Conservation (phyloP, 2,329 filamentous ascomycete genomes). For the Incumbomyces delicatus region DNA sequence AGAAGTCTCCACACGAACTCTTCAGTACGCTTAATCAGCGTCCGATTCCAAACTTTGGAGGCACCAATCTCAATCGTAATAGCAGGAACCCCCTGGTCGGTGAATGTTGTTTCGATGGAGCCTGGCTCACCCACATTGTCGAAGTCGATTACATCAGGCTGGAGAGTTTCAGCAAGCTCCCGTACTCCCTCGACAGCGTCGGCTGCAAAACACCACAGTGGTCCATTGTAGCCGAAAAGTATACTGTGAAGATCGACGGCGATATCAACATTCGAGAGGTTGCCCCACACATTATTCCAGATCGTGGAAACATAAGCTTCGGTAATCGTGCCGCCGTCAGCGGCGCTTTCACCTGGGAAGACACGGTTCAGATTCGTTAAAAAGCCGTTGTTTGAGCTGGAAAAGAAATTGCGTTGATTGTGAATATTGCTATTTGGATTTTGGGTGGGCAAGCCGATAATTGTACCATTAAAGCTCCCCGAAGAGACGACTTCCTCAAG, state of each 20-base stretch:
- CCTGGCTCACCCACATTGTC: conserved; percentile 9
- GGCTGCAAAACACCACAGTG: conserved; percentile 9
- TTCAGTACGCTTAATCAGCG: conserved; percentile 6
- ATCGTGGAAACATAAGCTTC: conserved; percentile 2
- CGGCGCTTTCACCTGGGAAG: conserved; percentile 4
- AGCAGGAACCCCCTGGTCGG: conserved; percentile 6
- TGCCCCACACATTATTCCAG: conserved; percentile 9
- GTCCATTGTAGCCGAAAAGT: conserved; percentile 4
- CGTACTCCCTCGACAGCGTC: conserved; percentile 3
- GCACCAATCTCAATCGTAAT: conserved; percentile 10
- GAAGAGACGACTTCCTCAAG: conserved; percentile 1
- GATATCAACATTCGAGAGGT: conserved; percentile 8
- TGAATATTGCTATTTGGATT: conserved; percentile 6
- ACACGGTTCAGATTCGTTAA: conserved; percentile 7
- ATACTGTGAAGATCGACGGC: conserved; percentile 8
- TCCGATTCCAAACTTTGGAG: conserved; percentile 7
- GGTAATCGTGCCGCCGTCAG: conserved; percentile 4
- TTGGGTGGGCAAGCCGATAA: conserved; percentile 1
- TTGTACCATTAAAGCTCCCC: conserved; percentile 2
- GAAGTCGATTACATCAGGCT: conserved; percentile 9
- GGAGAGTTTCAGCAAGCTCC: conserved; percentile 3
- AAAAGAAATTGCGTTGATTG: conserved; percentile 7
- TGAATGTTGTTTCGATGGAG: conserved; percentile 7
- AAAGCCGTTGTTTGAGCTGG: conserved; percentile 3
- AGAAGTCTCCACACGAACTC: conserved; percentile 8